A percentile compares a stretch with the other conserved stretches of the same genome.
Evolutionary conservation across 192 early-diverging fungal genomes (phyloP).

Genomic region (Backusella sp.): DNA sequence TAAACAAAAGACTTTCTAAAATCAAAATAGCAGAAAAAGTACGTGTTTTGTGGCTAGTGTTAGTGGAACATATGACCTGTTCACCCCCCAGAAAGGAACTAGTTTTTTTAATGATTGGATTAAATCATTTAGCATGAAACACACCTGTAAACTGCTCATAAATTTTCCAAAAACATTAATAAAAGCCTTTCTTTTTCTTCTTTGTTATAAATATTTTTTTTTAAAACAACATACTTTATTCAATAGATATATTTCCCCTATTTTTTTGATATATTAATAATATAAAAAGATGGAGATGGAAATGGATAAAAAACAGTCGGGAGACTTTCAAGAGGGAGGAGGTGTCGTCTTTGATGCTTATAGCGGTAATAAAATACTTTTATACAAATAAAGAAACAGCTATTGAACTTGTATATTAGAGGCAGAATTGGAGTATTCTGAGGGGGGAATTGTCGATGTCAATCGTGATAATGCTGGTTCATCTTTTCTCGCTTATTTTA

Average conservation of each 20-base stretch:
- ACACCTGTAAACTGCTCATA: background rate
- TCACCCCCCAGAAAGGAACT: background rate
- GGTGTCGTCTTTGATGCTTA: background rate
- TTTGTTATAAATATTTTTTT: background rate
- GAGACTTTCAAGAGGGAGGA: conserved; percentile 4
- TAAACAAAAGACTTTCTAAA: background rate
- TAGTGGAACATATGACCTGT: background rate
- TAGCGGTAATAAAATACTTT: background rate
- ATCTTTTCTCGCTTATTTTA: conserved; percentile 49
- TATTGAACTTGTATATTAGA: background rate
- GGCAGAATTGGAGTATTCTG: background rate
- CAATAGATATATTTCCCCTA: background rate
- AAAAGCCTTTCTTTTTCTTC: background rate
- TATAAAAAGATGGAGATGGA: background rate
- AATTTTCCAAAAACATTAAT: background rate
- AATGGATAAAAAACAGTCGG: background rate
- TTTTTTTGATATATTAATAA: background rate
- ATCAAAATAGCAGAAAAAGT: background rate
- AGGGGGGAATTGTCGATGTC: background rate
- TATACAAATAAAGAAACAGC: background rate
- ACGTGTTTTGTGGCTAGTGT: background rate
- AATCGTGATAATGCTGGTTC: conserved; percentile 31
- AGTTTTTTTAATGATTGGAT: background rate
- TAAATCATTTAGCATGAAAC: background rate
- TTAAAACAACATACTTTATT: background rate